These are phyloP conservation scores for Hsuehochloa calcarea DNA, from an alignment of 176 grass and related monocot genomes.

Conservation along the genomic window DNA sequence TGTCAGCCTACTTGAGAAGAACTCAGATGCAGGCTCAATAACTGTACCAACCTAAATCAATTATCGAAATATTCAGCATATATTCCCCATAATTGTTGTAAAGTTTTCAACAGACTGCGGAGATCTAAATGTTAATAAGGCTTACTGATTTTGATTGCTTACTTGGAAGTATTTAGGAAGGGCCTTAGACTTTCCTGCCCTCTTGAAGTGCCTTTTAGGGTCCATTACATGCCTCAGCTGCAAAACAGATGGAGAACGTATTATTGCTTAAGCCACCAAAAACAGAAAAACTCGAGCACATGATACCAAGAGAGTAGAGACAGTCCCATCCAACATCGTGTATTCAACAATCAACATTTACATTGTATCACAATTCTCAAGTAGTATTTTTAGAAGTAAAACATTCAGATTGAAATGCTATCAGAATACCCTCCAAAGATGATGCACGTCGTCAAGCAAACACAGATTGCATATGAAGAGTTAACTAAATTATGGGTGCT, in stretches of 20 bases:
- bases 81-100: no score
- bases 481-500: background rate
- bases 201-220: slow-evolving; percentile 97
- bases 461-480: background rate
- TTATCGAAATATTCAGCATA: slow-evolving; percentile 6
- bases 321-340: background rate
- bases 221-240: slow-evolving; percentile 86
- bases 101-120: background rate
- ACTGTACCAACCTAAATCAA: slow-evolving; percentile 75
- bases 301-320: background rate
- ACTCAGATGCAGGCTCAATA: slow-evolving; percentile 76
- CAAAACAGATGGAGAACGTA: slow-evolving; percentile 32
- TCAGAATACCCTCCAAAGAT: background rate
- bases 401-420: background rate
- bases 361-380: background rate
- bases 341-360: slow-evolving; percentile 7
- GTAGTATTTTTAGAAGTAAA: background rate
- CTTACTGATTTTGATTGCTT: slow-evolving; percentile 8
- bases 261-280: background rate
- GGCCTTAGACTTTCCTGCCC: slow-evolving; percentile 63
- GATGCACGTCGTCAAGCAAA: background rate
- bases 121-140: background rate
- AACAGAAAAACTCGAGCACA: background rate
- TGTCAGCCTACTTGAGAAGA: slow-evolving; percentile 79
- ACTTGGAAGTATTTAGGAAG: slow-evolving; percentile 91